Percentiles rank a stretch among this genome's conserved stretches.
Evolutionary conservation across 2,329 filamentous ascomycete species (phyloP).

Genomic region (Fusarium illudens): DNA sequence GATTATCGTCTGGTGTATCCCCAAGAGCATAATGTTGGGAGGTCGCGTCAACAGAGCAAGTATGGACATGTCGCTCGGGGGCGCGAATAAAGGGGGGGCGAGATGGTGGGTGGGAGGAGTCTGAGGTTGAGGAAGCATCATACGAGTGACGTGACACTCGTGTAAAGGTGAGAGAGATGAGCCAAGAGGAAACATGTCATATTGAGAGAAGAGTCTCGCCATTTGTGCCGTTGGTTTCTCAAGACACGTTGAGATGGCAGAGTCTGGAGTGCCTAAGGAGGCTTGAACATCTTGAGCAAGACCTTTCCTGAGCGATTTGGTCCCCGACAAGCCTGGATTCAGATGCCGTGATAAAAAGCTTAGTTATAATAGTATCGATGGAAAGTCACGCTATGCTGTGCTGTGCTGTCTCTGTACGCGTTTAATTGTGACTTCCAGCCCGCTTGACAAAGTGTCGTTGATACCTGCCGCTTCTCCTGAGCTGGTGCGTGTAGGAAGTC

Average conservation of each 20-base stretch:
- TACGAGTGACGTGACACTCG: conserved; percentile 27
- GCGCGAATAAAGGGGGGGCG: neutral
- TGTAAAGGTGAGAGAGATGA: conserved; percentile 10
- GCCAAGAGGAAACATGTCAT: neutral
- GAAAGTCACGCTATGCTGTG: conserved; percentile 8
- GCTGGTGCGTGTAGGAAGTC: neutral
- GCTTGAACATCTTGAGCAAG: neutral
- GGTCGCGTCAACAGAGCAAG: conserved; percentile 5
- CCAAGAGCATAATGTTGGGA: neutral
- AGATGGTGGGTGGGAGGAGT: neutral
- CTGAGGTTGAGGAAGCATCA: conserved; percentile 12
- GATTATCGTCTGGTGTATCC: conserved; percentile 3
- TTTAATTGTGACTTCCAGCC: conserved; percentile 17
- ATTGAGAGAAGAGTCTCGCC: neutral
- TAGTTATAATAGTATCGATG: neutral
- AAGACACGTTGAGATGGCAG: neutral
- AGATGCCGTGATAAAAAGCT: neutral
- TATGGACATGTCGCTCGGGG: neutral
- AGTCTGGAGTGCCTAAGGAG: neutral
- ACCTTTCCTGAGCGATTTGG: neutral
- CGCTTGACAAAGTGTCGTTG: conserved; percentile 1
- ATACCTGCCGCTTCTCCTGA: neutral
- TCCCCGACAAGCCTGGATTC: neutral
- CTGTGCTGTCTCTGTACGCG: conserved; percentile 13
- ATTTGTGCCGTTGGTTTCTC: neutral